A percentile compares a stretch with the other conserved stretches of the same genome.
These are phyloP conservation scores for Lithohypha guttulata DNA, from an alignment of 2,329 filamentous ascomycete genomes.

Conservation along the genomic window DNA sequence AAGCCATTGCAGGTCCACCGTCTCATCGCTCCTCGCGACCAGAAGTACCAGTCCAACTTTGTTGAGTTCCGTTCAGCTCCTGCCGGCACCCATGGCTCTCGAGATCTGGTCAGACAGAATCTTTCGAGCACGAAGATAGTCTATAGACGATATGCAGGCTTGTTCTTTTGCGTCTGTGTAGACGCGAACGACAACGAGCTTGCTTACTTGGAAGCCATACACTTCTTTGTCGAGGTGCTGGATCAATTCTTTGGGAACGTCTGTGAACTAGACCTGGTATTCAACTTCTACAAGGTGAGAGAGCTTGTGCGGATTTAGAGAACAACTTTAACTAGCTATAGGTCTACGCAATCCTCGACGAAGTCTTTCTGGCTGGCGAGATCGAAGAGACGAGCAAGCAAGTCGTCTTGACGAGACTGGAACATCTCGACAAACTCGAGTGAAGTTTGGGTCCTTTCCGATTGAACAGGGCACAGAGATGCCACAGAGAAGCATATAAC, in stretches of 20 bases:
- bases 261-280: conserved; percentile 85
- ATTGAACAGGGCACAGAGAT: conserved; percentile 17
- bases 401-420: conserved; percentile 83
- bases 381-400: conserved; percentile 99
- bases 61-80: conserved; percentile 58
- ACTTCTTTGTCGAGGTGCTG: conserved; percentile 98
- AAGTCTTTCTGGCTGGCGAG: conserved; percentile 94
- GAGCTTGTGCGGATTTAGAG: background rate
- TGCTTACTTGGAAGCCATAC: conserved; percentile 91
- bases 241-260: conserved; percentile 99
- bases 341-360: conserved; percentile 96
- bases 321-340: conserved; percentile 24
- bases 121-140: conserved; percentile 68
- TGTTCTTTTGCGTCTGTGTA: conserved; percentile 99
- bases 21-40: conserved; percentile 91
- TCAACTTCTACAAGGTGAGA: conserved; percentile 59
- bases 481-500: too few species aligned
- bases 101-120: conserved; percentile 21
- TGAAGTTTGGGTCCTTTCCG: too few species aligned
- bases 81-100: conserved; percentile 7
- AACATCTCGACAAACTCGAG: conserved; percentile 94
- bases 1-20: conserved; percentile 64
- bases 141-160: conserved; percentile 90
- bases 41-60: conserved; percentile 99
- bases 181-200: conserved; percentile 98